Evolutionary conservation across 495 filamentous ascomycete genomes (phyloP), one percentile per base, ranked within the genome.

Genomic region (Parathielavia hyrcaniae): DNA sequence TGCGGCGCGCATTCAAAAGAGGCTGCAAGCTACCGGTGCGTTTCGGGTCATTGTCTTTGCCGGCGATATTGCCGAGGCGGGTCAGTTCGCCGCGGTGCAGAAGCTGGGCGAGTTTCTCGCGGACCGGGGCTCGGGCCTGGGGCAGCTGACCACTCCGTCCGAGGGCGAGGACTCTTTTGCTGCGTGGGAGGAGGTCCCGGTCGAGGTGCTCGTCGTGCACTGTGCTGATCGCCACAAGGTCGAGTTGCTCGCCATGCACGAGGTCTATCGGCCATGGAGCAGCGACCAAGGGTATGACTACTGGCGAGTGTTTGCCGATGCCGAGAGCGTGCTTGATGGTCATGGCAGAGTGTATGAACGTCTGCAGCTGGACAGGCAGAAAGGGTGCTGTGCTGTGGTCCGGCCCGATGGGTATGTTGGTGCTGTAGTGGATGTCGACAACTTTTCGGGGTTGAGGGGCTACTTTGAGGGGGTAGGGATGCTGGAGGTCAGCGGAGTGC

Each of bases 331-430:
- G 56, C 77, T 84, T 64, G 77, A 84, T 48, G 79, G 77, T 0
- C 71, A 81, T 57, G 85, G 83, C 3, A 70, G 81, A 54, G 84
- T 83, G 2, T 89, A 88, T 66, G 70, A 74, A 23, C 76, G 72
- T 4, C 83, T 81, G 48, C 87, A 82, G 0, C 76, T 89, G 10
- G 75, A 86, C 64, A 63, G 61, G 16, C 71, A 78, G 32, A 67
- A 67, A n/a, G 86, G 87, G 0, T 81, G 79, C 39, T 61, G 82
- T 9, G 81, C 85, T 16, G 72, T 69, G 5, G 58, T 67, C 8
- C 54, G 49, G 22, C 86, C 86, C 0, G 86, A 88, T 75, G 81
- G 83, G 51, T 83, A 88, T 73, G 73, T 88, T 43, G 80, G 81
- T 6, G 72, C 73, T 46, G 72, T 86, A 17, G 73, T 78, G 1